Evolutionary conservation across 164 flowering plant genomes (phyloP).

Genomic region (Annona squamosa): DNA sequence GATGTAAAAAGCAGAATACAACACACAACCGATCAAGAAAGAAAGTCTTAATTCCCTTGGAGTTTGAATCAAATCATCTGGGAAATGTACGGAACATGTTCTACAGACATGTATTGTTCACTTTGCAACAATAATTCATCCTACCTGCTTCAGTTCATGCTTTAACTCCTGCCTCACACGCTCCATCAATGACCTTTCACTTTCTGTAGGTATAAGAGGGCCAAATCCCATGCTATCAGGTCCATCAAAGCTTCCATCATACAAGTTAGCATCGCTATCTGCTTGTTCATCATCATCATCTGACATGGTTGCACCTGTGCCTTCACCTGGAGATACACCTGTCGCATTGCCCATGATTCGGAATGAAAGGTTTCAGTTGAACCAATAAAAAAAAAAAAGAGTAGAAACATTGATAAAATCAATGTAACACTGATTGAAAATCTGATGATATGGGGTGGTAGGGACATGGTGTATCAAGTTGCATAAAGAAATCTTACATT

Average conservation of each 20-base stretch:
- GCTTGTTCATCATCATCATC: conserved; percentile 76
- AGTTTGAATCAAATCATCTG: too few relatives aligned
- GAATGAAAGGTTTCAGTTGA: background rate
- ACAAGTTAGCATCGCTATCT: conserved; percentile 60
- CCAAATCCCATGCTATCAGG: conserved; percentile 72
- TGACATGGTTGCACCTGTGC: conserved; percentile 87
- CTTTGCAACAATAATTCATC: background rate
- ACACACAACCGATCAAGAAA: background rate
- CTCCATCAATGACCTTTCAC: conserved; percentile 77
- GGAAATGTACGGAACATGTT: too few relatives aligned
- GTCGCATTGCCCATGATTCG: conserved; percentile 5
- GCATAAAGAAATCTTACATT: background rate
- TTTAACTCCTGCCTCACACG: conserved; percentile 79
- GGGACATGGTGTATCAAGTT: background rate
- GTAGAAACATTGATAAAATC: too few relatives aligned
- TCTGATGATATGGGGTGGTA: background rate
- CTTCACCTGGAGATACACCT: conserved; percentile 87
- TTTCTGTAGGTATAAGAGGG: conserved; percentile 72
- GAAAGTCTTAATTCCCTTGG: too few relatives aligned
- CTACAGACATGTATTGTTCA: background rate
- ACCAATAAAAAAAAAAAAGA: too few relatives aligned
- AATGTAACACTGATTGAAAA: background rate
- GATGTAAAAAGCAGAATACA: background rate
- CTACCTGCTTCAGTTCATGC: conserved; percentile 75
- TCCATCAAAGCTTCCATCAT: conserved; percentile 63